Evolutionary conservation across 306 rosid species (phyloP).

Genomic region (Geum urbanum): DNA sequence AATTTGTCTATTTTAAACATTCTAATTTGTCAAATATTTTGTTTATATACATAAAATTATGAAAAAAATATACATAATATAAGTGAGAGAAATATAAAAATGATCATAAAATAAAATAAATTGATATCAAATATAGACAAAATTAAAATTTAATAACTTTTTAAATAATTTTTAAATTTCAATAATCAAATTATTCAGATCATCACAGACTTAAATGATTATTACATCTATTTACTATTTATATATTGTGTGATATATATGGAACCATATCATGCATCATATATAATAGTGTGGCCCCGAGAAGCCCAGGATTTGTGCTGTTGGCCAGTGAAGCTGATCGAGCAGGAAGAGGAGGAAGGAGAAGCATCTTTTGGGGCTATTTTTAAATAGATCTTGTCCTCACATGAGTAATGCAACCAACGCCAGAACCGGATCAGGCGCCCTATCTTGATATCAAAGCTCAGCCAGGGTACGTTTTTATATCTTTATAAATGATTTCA

Average conservation of each 20-base stretch:
- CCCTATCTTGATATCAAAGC: constrained; percentile 6
- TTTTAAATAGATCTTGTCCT: constrained; percentile 7
- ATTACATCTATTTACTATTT: too few relatives aligned
- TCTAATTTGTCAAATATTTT: too few relatives aligned
- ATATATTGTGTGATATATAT: neutral
- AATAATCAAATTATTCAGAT: too few relatives aligned
- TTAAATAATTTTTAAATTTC: too few relatives aligned
- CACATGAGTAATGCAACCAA: constrained; percentile 14
- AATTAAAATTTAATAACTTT: too few relatives aligned
- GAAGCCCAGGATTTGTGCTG: constrained; percentile 13
- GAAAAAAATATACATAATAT: too few relatives aligned
- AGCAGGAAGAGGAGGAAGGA: neutral
- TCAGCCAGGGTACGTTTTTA: neutral
- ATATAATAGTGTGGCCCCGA: constrained; percentile 6
- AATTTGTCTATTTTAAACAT: too few relatives aligned
- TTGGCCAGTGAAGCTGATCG: neutral
- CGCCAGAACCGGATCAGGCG: constrained; percentile 23
- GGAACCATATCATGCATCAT: constrained; percentile 9
- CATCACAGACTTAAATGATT: too few relatives aligned
- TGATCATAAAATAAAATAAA: too few relatives aligned
- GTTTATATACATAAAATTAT: too few relatives aligned
- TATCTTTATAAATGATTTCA: constrained; percentile 2
- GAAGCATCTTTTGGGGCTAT: neutral
- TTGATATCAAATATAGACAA: too few relatives aligned
- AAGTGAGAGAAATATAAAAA: too few relatives aligned